A percentile compares a stretch with the other conserved stretches of the same genome.
Evolutionary conservation across 495 filamentous ascomycete genomes (phyloP).

Genomic region (Penicillium bialowiezense): DNA sequence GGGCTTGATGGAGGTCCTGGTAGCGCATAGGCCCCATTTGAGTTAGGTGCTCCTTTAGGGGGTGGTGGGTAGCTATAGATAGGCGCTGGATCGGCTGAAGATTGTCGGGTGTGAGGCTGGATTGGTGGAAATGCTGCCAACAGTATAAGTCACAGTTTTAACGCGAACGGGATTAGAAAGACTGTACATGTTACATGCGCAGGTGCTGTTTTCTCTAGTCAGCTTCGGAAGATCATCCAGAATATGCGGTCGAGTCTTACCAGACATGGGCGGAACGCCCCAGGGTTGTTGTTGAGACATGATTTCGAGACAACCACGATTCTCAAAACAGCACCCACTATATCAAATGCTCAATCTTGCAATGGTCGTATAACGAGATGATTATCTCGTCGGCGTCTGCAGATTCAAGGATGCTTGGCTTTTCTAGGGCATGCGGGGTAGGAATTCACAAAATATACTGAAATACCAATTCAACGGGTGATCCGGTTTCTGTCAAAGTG

Average conservation of each 20-base stretch:
- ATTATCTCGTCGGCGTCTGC: too few species aligned
- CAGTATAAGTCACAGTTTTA: neutral
- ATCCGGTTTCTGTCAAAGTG: too few species aligned
- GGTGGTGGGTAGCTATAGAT: conserved; percentile 40
- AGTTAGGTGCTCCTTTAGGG: conserved; percentile 26
- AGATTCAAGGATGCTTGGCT: too few species aligned
- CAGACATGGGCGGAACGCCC: conserved; percentile 21
- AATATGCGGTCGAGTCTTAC: conserved; percentile 6
- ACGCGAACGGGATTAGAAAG: neutral
- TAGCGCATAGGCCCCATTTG: conserved; percentile 22
- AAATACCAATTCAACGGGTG: too few species aligned
- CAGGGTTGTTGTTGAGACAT: conserved; percentile 17
- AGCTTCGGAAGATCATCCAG: too few species aligned
- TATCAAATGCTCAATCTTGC: too few species aligned
- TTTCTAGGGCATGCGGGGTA: too few species aligned
- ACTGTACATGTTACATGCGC: conserved; percentile 22
- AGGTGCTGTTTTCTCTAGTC: conserved; percentile 9
- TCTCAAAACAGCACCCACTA: too few species aligned
- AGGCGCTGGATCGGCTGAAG: conserved; percentile 30
- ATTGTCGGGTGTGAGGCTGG: conserved; percentile 8
- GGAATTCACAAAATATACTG: too few species aligned
- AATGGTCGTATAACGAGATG: too few species aligned
- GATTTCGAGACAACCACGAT: neutral
- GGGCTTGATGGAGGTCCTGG: conserved; percentile 16
- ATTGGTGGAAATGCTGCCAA: conserved; percentile 14